Evolutionary conservation across 345 rosid species (phyloP).

Genomic region (Salix viminalis): DNA sequence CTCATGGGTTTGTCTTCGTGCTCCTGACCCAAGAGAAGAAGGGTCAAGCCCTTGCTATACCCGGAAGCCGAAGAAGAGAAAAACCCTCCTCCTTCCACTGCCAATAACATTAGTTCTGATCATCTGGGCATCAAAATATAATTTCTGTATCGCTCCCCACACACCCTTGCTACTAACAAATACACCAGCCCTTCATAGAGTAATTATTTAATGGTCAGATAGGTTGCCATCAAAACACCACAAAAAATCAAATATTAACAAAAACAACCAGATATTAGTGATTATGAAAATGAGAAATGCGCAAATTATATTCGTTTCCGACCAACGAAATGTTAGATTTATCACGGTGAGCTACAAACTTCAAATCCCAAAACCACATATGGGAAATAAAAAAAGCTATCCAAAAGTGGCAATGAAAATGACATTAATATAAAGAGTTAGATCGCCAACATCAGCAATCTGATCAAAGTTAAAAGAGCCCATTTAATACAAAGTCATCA

Average conservation of each 20-base stretch:
- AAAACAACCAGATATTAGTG: not conserved
- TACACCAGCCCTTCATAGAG: slow-evolving; percentile 24
- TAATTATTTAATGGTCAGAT: slow-evolving; percentile 21
- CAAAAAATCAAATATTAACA: not conserved
- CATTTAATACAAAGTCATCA: not conserved
- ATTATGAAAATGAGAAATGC: not conserved
- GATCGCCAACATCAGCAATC: not conserved
- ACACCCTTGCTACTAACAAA: slow-evolving; percentile 16
- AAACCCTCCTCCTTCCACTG: slow-evolving; percentile 97
- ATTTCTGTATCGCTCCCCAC: slow-evolving; percentile 22
- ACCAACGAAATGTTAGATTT: not conserved
- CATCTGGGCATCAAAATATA: slow-evolving; percentile 43
- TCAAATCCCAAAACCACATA: not conserved
- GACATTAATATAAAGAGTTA: not conserved
- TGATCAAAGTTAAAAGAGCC: not conserved
- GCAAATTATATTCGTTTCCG: not conserved
- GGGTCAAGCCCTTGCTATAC: slow-evolving; percentile 83
- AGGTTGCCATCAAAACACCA: slow-evolving; percentile 15
- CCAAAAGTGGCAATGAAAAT: slow-evolving; percentile 2
- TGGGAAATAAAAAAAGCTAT: not conserved
- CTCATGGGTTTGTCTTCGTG: slow-evolving; percentile 86
- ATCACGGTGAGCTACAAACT: not conserved
- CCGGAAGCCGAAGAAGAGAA: slow-evolving; percentile 98
- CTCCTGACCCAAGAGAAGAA: slow-evolving; percentile 81
- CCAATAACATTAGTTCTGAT: slow-evolving; percentile 87